Base-by-base conservation (phyloP, 208 protist species). In the Wallacemonas sp. region DNA sequence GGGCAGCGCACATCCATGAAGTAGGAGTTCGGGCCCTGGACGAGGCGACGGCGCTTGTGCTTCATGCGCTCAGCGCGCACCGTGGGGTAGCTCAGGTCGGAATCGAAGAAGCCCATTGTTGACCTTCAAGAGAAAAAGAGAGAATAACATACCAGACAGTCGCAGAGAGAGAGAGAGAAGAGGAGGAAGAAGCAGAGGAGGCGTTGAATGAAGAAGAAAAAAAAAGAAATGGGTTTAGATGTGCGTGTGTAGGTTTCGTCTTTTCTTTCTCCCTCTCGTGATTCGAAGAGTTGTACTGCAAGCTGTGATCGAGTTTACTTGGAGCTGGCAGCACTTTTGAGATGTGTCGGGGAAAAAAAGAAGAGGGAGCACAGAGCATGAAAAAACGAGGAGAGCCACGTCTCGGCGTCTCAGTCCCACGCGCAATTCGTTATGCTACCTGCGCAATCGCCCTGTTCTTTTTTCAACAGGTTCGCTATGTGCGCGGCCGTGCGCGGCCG, bases 1-100 rank as follows among this genome's bases (percentile, higher is more conserved):
- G 94, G 94, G 91, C 98, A 99, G 86, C 98, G 99, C 33, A 99
- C 98, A 61, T 99, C 98, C 93, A 99, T 97, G 88, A 99, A 99
- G 90, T 94, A 99, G n/a, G 95, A 98, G 93, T 99, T 99, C 62
- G 98, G 99, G 69, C 90, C 89, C 89, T 99, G 99, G 45, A 99
- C 97, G n/a, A 99, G 88, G 69, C 99, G 91, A 93, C 99, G 99
- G 74, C 98, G 93, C 95, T 99, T 99, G 96, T 99, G 98, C 80
- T 97, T 96, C 70, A 90, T 82, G 72, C 81, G 84, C 92, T 99
- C 98, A 24, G 80, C 64, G 72, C 94, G 90, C 62, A 88, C 79
- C 66, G 86, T 91, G 60, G 99, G 99, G 91, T 99, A 94, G 38
- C 98, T 95, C 67, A 99, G 91, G 82, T 99, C 98, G 28, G 88